These are phyloP conservation scores for Apiotrichum porosum DNA, from an alignment of 1,284 basidiomycete genomes.

Conservation along the genomic window DNA sequence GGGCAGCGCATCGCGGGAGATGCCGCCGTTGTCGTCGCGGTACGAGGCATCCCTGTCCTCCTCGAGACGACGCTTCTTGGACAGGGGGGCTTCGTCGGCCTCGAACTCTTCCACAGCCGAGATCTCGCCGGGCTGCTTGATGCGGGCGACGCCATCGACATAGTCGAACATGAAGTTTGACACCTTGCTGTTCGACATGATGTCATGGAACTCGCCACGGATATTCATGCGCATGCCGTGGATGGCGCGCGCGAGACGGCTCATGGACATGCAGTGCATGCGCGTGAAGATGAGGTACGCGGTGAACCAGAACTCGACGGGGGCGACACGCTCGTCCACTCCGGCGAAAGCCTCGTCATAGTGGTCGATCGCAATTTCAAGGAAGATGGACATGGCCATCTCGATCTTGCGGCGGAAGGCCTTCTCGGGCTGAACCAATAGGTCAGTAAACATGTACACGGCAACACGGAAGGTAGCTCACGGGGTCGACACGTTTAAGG, in stretches of 20 bases:
- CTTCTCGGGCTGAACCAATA: slow-evolving; percentile 23
- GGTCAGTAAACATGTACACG: neutral
- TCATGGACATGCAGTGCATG: slow-evolving; percentile 23
- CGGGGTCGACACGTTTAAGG: slow-evolving; percentile 19
- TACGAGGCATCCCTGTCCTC: slow-evolving; percentile 21
- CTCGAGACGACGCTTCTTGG: slow-evolving; percentile 12
- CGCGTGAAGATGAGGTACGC: slow-evolving; percentile 32
- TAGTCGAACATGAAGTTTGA: slow-evolving; percentile 15
- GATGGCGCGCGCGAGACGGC: slow-evolving; percentile 28
- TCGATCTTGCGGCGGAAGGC: slow-evolving; percentile 27
- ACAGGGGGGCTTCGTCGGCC: neutral
- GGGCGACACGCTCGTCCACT: slow-evolving; percentile 28
- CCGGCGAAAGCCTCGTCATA: slow-evolving; percentile 26
- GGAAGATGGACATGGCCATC: slow-evolving; percentile 29
- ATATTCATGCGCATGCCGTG: slow-evolving; percentile 28
- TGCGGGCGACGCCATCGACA: slow-evolving; percentile 20
- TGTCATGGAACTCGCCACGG: slow-evolving; percentile 21
- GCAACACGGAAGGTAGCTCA: neutral
- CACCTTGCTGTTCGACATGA: slow-evolving; percentile 26
- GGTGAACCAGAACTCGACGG: slow-evolving; percentile 39
- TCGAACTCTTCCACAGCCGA: slow-evolving; percentile 27
- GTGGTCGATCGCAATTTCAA: slow-evolving; percentile 29
- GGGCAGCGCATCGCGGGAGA: too few species aligned
- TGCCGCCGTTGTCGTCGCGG: too few species aligned
- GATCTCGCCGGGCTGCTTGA: slow-evolving; percentile 16